These are phyloP conservation scores for Phymatotrichopsis omnivora DNA, from an alignment of 2,329 filamentous ascomycete genomes.

Conservation along the genomic window DNA sequence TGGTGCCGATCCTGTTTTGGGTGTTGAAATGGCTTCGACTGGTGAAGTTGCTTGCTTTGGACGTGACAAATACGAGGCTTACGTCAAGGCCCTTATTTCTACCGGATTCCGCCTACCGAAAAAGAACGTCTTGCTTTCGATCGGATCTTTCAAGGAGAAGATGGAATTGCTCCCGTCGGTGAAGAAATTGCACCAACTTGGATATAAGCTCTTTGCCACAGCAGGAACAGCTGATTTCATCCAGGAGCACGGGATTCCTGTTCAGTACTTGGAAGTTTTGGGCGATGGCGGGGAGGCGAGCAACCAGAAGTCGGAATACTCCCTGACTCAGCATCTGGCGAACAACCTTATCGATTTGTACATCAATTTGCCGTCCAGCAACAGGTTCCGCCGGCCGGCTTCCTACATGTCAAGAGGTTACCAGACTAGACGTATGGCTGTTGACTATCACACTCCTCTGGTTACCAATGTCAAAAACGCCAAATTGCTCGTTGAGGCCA, in stretches of 20 bases:
- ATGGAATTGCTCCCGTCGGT: slow-evolving; percentile 92
- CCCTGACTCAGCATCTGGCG: slow-evolving; percentile 86
- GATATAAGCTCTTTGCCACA: slow-evolving; percentile 92
- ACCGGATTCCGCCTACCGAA: slow-evolving; percentile 95
- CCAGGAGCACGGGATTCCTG: slow-evolving; percentile 80
- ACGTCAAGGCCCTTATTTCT: slow-evolving; percentile 88
- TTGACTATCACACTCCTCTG: slow-evolving; percentile 92
- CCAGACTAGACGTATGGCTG: slow-evolving; percentile 91
- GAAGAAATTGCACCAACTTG: slow-evolving; percentile 75
- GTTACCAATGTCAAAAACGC: slow-evolving; percentile 99
- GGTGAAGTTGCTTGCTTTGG: slow-evolving; percentile 97
- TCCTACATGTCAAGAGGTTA: slow-evolving; percentile 99
- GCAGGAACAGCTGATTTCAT: slow-evolving; percentile 95
- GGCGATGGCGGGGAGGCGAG: slow-evolving; percentile 54
- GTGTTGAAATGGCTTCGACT: slow-evolving; percentile 98
- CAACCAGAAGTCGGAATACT: slow-evolving; percentile 90
- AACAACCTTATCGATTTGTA: slow-evolving; percentile 98
- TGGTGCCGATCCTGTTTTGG: slow-evolving; percentile 88
- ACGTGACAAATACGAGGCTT: slow-evolving; percentile 91
- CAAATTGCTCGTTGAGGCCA: slow-evolving; percentile 90
- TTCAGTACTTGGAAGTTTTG: slow-evolving; percentile 87
- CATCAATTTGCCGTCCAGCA: slow-evolving; percentile 98
- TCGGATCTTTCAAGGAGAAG: slow-evolving; percentile 97
- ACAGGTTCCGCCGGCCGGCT: slow-evolving; percentile 89
- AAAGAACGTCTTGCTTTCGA: slow-evolving; percentile 88